A percentile compares a stretch with the other conserved stretches of the same genome.
Conservation (phyloP, 2,329 filamentous ascomycete genomes). For the Colletotrichum tropicicola region DNA sequence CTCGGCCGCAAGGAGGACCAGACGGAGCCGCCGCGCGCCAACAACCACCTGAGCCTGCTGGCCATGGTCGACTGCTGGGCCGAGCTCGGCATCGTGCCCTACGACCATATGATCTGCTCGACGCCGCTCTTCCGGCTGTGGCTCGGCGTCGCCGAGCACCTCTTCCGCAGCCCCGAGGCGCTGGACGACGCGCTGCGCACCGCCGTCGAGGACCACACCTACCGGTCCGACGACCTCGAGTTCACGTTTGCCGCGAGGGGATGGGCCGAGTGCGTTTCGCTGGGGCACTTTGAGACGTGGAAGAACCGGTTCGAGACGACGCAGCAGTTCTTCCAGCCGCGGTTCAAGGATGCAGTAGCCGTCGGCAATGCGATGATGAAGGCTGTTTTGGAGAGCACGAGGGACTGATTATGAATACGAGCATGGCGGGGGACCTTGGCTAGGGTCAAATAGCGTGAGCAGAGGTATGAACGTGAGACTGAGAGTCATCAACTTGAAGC, state of each 20-base stretch:
- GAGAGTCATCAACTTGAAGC: no score
- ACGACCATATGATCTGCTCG: constrained; percentile 99
- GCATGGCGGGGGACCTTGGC: no score
- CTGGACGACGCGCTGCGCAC: constrained; percentile 87
- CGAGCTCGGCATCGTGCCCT: constrained; percentile 90
- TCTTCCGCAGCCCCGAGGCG: constrained; percentile 84
- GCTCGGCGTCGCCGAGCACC: constrained; percentile 95
- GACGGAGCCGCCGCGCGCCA: constrained; percentile 67
- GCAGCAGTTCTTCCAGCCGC: constrained; percentile 88
- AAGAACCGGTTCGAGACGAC: constrained; percentile 90
- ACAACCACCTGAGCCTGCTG: constrained; percentile 92
- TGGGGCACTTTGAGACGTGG: constrained; percentile 94
- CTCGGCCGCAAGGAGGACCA: constrained; percentile 73
- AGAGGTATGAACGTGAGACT: no score
- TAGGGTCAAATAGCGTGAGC: no score
- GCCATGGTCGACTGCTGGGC: constrained; percentile 99
- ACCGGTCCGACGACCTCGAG: constrained; percentile 94
- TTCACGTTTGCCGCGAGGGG: constrained; percentile 97
- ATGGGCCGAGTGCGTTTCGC: constrained; percentile 92
- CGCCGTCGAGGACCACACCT: constrained; percentile 88
- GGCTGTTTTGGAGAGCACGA: constrained; percentile 86
- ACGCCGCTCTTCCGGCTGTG: constrained; percentile 97
- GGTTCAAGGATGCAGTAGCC: constrained; percentile 86
- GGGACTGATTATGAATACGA: constrained; percentile 31
- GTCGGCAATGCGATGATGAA: constrained; percentile 98